Percentiles rank a stretch among this genome's conserved stretches.
These are phyloP conservation scores for Kodamaea kaohsiungensis DNA, from an alignment of 805 yeast species.

Conservation along the genomic window DNA sequence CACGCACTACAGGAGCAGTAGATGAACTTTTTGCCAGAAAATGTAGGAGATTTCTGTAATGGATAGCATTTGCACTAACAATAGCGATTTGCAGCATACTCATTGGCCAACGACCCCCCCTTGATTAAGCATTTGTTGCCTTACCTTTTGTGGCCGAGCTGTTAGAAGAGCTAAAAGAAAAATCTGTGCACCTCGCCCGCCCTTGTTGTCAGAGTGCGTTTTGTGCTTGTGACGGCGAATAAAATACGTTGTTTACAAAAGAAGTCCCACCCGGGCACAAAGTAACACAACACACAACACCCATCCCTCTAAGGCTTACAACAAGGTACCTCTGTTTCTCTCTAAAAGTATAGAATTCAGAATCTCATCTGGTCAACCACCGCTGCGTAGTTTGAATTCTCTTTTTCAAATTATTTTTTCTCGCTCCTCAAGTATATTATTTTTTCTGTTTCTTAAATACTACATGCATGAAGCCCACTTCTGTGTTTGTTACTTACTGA, in stretches of 20 bases:
- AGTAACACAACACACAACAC: neutral
- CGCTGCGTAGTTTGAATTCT: neutral
- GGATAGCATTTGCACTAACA: neutral
- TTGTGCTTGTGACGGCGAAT: neutral
- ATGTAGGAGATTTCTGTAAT: too few relatives aligned
- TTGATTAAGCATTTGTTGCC: neutral
- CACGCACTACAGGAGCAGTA: too few relatives aligned
- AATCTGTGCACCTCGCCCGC: constrained; percentile 8
- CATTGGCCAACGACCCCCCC: neutral
- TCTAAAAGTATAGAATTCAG: neutral
- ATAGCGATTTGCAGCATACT: neutral
- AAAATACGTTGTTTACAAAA: neutral
- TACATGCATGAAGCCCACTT: constrained; percentile 3
- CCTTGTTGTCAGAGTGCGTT: constrained; percentile 3
- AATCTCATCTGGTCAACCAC: neutral
- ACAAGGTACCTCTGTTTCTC: neutral
- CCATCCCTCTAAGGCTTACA: neutral
- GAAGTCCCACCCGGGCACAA: neutral
- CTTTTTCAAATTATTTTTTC: neutral
- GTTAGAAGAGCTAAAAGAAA: neutral
- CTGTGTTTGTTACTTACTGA: neutral
- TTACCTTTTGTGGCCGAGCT: neutral
- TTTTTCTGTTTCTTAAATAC: neutral
- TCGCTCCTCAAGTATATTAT: neutral
- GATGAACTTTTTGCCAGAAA: too few relatives aligned